Evolutionary conservation across 371 early-diverging fungal species (phyloP), one percentile per base, ranked within the genome.

Genomic region (Lichtheimia hyalospora): DNA sequence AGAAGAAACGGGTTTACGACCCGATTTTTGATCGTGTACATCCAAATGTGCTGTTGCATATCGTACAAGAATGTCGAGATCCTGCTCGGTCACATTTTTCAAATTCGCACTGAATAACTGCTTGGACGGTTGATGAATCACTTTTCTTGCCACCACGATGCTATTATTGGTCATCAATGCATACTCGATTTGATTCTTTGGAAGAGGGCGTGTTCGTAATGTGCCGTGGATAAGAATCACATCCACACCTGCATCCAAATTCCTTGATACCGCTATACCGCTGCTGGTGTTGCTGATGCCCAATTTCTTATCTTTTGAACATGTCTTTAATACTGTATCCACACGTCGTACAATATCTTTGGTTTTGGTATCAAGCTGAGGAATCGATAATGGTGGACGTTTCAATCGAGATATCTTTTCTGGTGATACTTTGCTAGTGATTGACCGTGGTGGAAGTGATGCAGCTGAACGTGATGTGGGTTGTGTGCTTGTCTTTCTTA

Each of bases 221-320:
- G 71, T 46, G 0, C 77, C 77, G 49, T 73, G 65, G 0, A 71
- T 66, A 34, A 77, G 25, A 16, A 69, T 55, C 0, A 77, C 67
- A 59, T 77, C 77, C 0, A 77, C 56, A 2, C 74, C 74, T 6
- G 55, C 41, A 34, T 71, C 63, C 13, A 46, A 59, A 50, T 71
- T 74, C 4, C 68, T 58, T 16, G 55, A 28, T 18, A 68, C 61
- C 7, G 68, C 63, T 57, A 56, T 54, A 10, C 27, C 52, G 14
- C 54, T 49, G 14, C 54, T 49, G 18, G 34, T 28, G 39, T 53
- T 63, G 21, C 44, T 20, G 23, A 42, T 24, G 1, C 27, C 15
- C 25, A 40, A 24, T 14, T 60, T 53, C 24, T 56, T 52, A 14
- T 43, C 25, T 3, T 58, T 56, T 21, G 41, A 46, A 1, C 60